These are phyloP conservation scores for Globisporangium recalcitrans DNA, from an alignment of 352 stramenopile genomes.

Conservation along the genomic window DNA sequence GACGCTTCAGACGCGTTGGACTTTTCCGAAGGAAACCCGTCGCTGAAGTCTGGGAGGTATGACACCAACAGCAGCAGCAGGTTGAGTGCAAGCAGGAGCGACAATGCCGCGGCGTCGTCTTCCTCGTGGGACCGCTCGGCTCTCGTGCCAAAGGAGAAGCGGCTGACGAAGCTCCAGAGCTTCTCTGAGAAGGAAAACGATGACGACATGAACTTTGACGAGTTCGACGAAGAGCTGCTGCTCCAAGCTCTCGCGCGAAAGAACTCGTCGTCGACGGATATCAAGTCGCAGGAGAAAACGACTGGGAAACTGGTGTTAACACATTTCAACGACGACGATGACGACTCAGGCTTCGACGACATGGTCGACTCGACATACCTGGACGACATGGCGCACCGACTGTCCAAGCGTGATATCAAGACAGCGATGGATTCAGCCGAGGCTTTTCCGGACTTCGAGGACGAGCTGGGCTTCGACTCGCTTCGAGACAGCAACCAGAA, in stretches of 20 bases:
- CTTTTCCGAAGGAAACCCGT: not conserved
- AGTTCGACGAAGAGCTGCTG: conserved; percentile 66
- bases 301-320: not conserved
- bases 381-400: not conserved
- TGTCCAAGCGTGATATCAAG: conserved; percentile 13
- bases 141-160: conserved; percentile 56
- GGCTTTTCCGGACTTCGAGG: conserved; percentile 67
- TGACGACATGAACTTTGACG: conserved; percentile 54
- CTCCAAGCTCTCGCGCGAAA: conserved; percentile 40
- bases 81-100: not conserved
- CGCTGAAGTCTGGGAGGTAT: not conserved
- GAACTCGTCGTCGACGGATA: conserved; percentile 18
- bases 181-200: conserved; percentile 68
- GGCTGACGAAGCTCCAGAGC: conserved; percentile 59
- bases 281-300: not conserved
- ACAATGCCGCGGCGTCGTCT: not conserved
- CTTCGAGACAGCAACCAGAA: conserved; percentile 74
- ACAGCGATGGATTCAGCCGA: conserved; percentile 19
- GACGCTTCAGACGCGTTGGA: conserved; percentile 9
- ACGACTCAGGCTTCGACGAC: conserved; percentile 17
- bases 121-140: conserved; percentile 55
- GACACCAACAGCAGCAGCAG: not conserved
- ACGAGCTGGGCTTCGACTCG: conserved; percentile 78
- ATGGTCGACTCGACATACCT: conserved; percentile 6
- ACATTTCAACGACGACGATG: conserved; percentile 18